Evolutionary conservation across 1,284 basidiomycete species (phyloP).

Genomic region (Butyriboletus appendiculatus): DNA sequence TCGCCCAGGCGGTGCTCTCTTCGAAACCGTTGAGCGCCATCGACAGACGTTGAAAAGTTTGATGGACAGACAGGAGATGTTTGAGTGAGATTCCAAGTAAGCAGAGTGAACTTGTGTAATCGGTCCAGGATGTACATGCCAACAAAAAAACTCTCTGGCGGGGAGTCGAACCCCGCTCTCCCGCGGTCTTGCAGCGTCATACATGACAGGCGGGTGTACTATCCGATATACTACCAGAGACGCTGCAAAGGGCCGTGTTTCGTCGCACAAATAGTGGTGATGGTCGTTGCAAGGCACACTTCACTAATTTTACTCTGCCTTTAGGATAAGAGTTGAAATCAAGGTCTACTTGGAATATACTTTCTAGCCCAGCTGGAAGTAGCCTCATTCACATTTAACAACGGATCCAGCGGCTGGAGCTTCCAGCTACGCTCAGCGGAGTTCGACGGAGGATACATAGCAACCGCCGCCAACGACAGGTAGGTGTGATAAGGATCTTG

Average conservation of each 20-base stretch:
- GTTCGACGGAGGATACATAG: conserved; percentile 57
- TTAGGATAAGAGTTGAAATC: conserved; percentile 21
- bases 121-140: too few relatives aligned
- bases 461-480: conserved; percentile 78
- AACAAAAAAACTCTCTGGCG: conserved; percentile 40
- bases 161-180: conserved; percentile 46
- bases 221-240: conserved; percentile 48
- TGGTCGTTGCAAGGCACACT: background rate
- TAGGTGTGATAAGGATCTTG: conserved; percentile 91
- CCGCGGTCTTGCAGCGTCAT: conserved; percentile 33
- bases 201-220: conserved; percentile 47
- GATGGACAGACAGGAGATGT: background rate
- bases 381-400: conserved; percentile 66
- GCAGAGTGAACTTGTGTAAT: too few relatives aligned
- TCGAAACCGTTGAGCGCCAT: conserved; percentile 58
- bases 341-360: conserved; percentile 41
- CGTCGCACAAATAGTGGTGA: background rate
- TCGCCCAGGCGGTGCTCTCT: conserved; percentile 63
- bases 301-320: background rate
- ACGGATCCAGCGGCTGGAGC: conserved; percentile 60
- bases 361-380: conserved; percentile 66
- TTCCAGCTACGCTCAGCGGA: conserved; percentile 49
- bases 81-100: background rate
- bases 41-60: background rate
- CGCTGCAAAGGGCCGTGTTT: accelerated